Percentiles rank a stretch among this genome's conserved stretches.
Evolutionary conservation across 108 stramenopile species (phyloP).

Genomic region (Epipyxis sp.): DNA sequence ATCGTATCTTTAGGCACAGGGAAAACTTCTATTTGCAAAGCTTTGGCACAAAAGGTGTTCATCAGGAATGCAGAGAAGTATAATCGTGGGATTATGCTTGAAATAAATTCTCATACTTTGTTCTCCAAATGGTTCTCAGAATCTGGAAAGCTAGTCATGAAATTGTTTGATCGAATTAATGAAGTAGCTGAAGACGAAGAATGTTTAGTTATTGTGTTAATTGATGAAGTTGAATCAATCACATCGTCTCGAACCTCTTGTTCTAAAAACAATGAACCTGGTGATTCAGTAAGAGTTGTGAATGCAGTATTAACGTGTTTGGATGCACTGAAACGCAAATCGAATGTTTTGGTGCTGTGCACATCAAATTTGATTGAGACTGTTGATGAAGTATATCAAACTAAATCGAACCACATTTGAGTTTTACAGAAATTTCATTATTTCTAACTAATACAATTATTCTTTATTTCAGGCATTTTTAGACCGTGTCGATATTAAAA

Average conservation of each 20-base stretch:
- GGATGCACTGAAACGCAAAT: slow-evolving; percentile 63
- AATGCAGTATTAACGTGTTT: slow-evolving; percentile 53
- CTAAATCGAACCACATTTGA: neutral
- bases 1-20: slow-evolving; percentile 13
- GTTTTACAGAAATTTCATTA: neutral
- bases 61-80: neutral
- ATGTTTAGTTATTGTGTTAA: slow-evolving; percentile 66
- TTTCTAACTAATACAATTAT: neutral
- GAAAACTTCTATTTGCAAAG: slow-evolving; percentile 30
- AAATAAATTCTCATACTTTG: slow-evolving; percentile 74
- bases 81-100: slow-evolving; percentile 55
- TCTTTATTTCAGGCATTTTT: slow-evolving; percentile 72
- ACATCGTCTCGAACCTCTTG: slow-evolving; percentile 38
- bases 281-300: slow-evolving; percentile 49
- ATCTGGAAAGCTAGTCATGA: slow-evolving; percentile 69
- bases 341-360: slow-evolving; percentile 72
- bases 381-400: neutral
- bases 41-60: slow-evolving; percentile 30
- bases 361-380: slow-evolving; percentile 71
- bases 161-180: slow-evolving; percentile 67
- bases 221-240: slow-evolving; percentile 54
- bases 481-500: slow-evolving; percentile 71
- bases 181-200: slow-evolving; percentile 72
- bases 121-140: slow-evolving; percentile 83
- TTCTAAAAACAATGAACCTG: slow-evolving; percentile 36